A percentile compares a stretch with the other conserved stretches of the same genome.
Conservation (phyloP, 23 red algal species). For the Agarophyton chilense region DNA sequence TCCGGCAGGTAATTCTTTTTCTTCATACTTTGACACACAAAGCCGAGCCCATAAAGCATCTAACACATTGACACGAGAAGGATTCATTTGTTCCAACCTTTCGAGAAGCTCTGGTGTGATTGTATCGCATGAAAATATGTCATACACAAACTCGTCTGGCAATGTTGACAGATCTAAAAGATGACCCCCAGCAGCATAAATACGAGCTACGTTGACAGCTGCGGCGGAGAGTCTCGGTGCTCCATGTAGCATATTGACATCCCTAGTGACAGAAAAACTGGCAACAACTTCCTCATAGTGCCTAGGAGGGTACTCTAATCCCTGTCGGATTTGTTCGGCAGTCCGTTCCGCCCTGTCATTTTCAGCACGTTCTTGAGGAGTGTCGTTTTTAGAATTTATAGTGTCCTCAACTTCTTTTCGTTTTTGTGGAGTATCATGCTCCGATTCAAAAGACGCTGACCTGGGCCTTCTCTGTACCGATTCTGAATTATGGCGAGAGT, state of each 20-base stretch:
- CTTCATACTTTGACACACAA: conserved; percentile 16
- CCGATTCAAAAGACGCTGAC: not conserved
- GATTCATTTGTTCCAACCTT: conserved; percentile 30
- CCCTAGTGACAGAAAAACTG: not conserved
- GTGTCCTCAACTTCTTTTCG: not conserved
- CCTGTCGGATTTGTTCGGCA: not conserved
- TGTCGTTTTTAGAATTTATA: not conserved
- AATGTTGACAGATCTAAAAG: conserved; percentile 23
- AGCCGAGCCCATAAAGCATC: conserved; percentile 56
- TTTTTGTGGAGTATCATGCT: not conserved
- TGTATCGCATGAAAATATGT: not conserved
- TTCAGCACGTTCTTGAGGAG: not conserved
- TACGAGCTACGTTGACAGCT: conserved; percentile 29
- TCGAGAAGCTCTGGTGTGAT: conserved; percentile 24
- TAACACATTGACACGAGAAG: conserved; percentile 29
- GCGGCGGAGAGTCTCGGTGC: conserved; percentile 47
- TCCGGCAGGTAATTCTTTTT: not conserved
- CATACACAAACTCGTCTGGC: conserved; percentile 39
- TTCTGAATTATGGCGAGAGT: not conserved
- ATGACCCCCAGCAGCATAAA: conserved; percentile 10
- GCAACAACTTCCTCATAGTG: not conserved
- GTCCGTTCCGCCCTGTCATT: not conserved
- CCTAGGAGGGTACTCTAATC: not conserved
- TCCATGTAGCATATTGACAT: conserved; percentile 3
- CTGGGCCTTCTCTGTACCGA: not conserved